Evolutionary conservation across 2,329 filamentous ascomycete genomes (phyloP), one percentile per base, ranked within the genome.

Genomic region (Exophiala bonariae): DNA sequence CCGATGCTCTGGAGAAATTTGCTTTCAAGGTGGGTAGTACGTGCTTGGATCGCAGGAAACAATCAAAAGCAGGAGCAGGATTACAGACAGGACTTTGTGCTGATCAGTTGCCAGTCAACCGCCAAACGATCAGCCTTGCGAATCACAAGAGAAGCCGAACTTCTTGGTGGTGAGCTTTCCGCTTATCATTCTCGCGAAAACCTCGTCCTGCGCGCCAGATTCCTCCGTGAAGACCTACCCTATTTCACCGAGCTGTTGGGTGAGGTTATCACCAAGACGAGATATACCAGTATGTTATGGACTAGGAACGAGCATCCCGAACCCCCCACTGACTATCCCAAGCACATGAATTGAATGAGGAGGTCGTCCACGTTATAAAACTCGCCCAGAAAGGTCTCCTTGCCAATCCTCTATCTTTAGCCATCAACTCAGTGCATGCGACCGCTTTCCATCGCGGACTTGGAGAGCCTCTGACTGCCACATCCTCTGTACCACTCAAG

Each of bases 221-320:
- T 99, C 80, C 83, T 99, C 59, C 85, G 89, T 68, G 85, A 93
- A 68, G 91, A 99, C 69, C 83, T 99, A 59, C 93, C 93, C 60
- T 99, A 97, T 82, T 99, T 96, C 71, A 83, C 90, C 64, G 93
- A 99, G 78, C 80, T 99, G 58, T 81, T 99, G 61, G 89, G 86
- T 65, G 95, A 99, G 78, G 87, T 96, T 63, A 79, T 93, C 64
- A 84, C 86, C 53, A 77, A 88, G 73, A 95, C 92, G 61, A 93
- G 89, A 75, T 99, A 89, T 71, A 83, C 84, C 54, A 69, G 81
- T 85, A 67, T 31, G 48, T 42, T n/a, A 36, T 17, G 6, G 23
- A 26, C 6, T 6, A 26, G 11, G 23, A 26, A 11, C 6, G 23
- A 26, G 11, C 6, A 26, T 42, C 16, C 14, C 11, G 17, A 14